Percentiles rank a stretch among this genome's conserved stretches.
These are phyloP conservation scores for Cerrena zonata DNA, from an alignment of 1,284 basidiomycete species.

Conservation along the genomic window DNA sequence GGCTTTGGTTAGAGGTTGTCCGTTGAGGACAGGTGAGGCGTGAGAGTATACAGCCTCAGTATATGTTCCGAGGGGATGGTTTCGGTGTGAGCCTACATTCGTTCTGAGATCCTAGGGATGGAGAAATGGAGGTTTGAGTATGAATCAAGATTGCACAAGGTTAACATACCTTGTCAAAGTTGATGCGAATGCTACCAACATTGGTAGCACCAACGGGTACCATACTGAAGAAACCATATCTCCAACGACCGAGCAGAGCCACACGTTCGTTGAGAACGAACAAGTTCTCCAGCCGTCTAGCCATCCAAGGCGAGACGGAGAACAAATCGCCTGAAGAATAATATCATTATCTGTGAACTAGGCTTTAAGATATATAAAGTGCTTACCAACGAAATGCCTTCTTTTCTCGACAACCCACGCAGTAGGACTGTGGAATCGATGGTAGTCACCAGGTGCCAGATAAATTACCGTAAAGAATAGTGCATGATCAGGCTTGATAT, in stretches of 20 bases:
- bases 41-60: slow-evolving; percentile 85
- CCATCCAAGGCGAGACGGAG: slow-evolving; percentile 95
- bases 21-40: slow-evolving; percentile 77
- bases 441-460: slow-evolving; percentile 97
- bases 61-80: slow-evolving; percentile 82
- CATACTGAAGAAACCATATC: slow-evolving; percentile 95
- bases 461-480: slow-evolving; percentile 95
- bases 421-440: slow-evolving; percentile 93
- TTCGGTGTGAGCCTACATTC: slow-evolving; percentile 61
- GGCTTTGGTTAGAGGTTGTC: slow-evolving; percentile 81
- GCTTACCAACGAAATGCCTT: slow-evolving; percentile 84
- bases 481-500: slow-evolving; percentile 65
- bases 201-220: slow-evolving; percentile 97
- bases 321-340: slow-evolving; percentile 74
- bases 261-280: slow-evolving; percentile 98
- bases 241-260: slow-evolving; percentile 92
- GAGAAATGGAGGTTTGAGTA: neutral
- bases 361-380: neutral
- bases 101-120: slow-evolving; percentile 68
- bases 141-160: neutral
- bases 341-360: neutral
- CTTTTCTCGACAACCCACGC: slow-evolving; percentile 96
- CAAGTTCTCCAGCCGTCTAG: slow-evolving; percentile 83
- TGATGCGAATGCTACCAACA: slow-evolving; percentile 93
- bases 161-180: slow-evolving; percentile 77